phyloP scores from a whole-genome alignment of 164 flowering plant species.

The Piper longum region DNA sequence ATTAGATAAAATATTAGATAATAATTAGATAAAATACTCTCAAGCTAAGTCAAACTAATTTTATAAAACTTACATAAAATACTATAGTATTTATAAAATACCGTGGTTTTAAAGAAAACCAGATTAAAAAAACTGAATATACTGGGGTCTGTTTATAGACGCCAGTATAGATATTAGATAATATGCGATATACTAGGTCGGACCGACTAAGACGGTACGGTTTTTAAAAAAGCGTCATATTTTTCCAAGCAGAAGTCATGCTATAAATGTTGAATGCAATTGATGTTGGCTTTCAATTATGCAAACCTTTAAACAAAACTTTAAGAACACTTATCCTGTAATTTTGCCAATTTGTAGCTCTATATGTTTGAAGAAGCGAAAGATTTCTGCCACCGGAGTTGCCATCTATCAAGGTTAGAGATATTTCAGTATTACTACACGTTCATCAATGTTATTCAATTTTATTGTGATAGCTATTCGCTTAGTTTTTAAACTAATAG shows the following conservation, averaged over 20 bases:
- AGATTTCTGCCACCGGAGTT: constrained; percentile 49
- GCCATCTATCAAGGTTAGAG: constrained; percentile 39
- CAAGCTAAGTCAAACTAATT: too few relatives aligned
- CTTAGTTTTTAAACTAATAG: not conserved
- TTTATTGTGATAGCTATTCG: not conserved
- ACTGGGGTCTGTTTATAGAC: too few relatives aligned
- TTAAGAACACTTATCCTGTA: not conserved
- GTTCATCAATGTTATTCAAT: not conserved
- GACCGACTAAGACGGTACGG: too few relatives aligned
- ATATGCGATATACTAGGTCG: too few relatives aligned
- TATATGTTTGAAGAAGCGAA: constrained; percentile 38
- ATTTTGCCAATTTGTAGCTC: constrained; percentile 16
- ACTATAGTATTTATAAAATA: too few relatives aligned
- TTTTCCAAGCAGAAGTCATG: not conserved
- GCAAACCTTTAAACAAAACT: not conserved
- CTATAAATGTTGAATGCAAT: not conserved
- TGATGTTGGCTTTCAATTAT: not conserved
- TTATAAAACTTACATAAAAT: too few relatives aligned
- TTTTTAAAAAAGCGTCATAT: too few relatives aligned
- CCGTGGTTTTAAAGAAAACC: too few relatives aligned
- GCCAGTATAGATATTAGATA: too few relatives aligned
- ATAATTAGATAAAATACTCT: too few relatives aligned
- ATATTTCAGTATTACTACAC: not conserved
- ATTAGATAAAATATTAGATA: too few relatives aligned
- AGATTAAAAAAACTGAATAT: too few relatives aligned